Evolutionary conservation across 768 basidiomycete species (phyloP).

Genomic region (Sporobolomyces roseus): DNA sequence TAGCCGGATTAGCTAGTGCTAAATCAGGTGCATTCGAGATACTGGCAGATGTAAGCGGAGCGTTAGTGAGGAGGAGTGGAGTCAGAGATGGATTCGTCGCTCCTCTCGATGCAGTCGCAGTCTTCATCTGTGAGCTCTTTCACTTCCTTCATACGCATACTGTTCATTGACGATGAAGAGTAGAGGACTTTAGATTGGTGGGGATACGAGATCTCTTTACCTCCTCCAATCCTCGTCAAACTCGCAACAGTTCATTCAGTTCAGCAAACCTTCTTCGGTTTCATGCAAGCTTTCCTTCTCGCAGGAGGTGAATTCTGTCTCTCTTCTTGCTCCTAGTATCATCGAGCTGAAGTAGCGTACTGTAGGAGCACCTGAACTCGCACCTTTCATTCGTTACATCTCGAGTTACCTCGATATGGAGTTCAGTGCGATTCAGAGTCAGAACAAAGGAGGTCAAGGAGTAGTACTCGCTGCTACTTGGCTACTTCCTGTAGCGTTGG

Average conservation of each 20-base stretch:
- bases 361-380: constrained; percentile 63
- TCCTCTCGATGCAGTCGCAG: constrained; percentile 30
- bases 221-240: constrained; percentile 63
- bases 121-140: constrained; percentile 38
- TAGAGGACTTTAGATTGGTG: constrained; percentile 68
- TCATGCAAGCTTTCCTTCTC: constrained; percentile 68
- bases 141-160: neutral
- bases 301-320: constrained; percentile 55
- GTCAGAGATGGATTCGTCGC: neutral
- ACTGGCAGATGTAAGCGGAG: constrained; percentile 21
- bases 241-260: constrained; percentile 64
- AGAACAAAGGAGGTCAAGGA: constrained; percentile 56
- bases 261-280: constrained; percentile 62
- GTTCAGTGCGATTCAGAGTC: constrained; percentile 61
- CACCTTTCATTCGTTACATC: constrained; percentile 62
- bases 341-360: neutral
- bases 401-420: constrained; percentile 74
- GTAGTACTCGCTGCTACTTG: constrained; percentile 89
- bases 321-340: neutral
- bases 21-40: constrained; percentile 26
- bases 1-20: constrained; percentile 5
- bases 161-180: too few species aligned
- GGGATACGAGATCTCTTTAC: constrained; percentile 75
- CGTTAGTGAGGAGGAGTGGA: constrained; percentile 1
- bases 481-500: constrained; percentile 46